Conservation (phyloP, 2,329 filamentous ascomycete species). For the Neofusicoccum sp. region DNA sequence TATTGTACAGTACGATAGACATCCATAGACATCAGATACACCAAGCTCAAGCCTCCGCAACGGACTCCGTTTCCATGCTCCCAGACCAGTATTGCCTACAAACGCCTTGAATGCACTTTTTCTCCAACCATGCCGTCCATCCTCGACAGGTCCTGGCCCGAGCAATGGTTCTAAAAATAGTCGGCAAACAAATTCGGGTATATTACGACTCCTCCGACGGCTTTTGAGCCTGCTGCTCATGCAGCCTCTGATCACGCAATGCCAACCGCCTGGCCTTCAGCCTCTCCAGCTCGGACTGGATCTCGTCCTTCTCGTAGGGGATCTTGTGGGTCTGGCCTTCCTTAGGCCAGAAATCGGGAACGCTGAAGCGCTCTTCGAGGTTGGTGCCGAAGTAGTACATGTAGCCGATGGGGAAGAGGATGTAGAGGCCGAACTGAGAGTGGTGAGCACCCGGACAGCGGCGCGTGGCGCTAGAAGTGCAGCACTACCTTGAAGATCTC, state of each 20-base stretch:
- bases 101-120: conserved; percentile 14
- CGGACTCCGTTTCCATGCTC: conserved; percentile 7
- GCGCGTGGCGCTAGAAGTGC: conserved; percentile 20
- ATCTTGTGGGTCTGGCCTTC: conserved; percentile 73
- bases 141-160: neutral
- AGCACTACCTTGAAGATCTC: conserved; percentile 83
- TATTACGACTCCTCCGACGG: neutral
- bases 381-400: conserved; percentile 99
- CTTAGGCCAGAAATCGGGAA: conserved; percentile 92
- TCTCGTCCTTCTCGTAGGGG: conserved; percentile 76
- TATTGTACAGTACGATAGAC: conserved; percentile 4
- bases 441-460: conserved; percentile 11
- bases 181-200: neutral
- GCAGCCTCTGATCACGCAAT: conserved; percentile 48
- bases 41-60: conserved; percentile 24
- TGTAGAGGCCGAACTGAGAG: conserved; percentile 84
- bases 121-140: neutral
- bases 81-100: neutral
- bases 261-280: conserved; percentile 55
- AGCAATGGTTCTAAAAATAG: neutral
- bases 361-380: conserved; percentile 79
- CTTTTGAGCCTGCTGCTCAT: conserved; percentile 27
- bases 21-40: neutral
- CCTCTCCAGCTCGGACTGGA: conserved; percentile 74
- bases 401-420: conserved; percentile 97